A percentile compares a stretch with the other conserved stretches of the same genome.
phyloP scores from a whole-genome alignment of 2,329 filamentous ascomycete species.

The Hysterium pulicare region DNA sequence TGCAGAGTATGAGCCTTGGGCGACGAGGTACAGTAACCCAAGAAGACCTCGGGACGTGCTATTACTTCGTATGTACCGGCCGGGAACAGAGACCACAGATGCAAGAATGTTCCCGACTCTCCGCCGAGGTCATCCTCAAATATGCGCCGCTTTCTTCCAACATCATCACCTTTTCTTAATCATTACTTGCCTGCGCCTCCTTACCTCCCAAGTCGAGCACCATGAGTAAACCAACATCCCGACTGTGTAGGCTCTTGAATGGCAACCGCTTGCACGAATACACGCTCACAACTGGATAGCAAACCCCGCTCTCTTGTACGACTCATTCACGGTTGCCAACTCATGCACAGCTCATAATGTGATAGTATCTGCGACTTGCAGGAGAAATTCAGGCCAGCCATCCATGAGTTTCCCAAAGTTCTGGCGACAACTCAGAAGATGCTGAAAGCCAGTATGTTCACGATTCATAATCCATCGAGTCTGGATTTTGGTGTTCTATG shows the following conservation, averaged over 20 bases:
- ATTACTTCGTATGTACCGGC: too few relatives aligned
- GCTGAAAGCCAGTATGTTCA: slow-evolving; percentile 44
- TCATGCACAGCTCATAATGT: slow-evolving; percentile 17
- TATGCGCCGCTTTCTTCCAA: slow-evolving; percentile 2
- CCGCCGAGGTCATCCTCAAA: not conserved
- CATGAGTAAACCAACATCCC: slow-evolving; percentile 14
- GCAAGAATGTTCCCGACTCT: not conserved
- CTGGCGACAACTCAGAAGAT: slow-evolving; percentile 52
- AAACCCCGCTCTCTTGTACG: slow-evolving; percentile 42
- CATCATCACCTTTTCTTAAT: not conserved
- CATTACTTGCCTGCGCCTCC: not conserved
- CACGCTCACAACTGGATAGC: slow-evolving; percentile 23
- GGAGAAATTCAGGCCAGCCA: slow-evolving; percentile 82
- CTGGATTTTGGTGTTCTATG: too few relatives aligned
- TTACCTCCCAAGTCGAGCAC: not conserved
- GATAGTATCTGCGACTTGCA: slow-evolving; percentile 87
- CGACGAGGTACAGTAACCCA: too few relatives aligned
- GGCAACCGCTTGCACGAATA: slow-evolving; percentile 9
- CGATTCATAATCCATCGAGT: slow-evolving; percentile 5
- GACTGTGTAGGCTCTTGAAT: slow-evolving; percentile 26
- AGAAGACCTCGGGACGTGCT: too few relatives aligned
- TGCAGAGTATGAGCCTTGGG: too few relatives aligned
- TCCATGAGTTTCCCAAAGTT: slow-evolving; percentile 80
- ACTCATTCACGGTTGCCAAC: slow-evolving; percentile 2
- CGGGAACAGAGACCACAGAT: not conserved